phyloP scores from a whole-genome alignment of 2,329 filamentous ascomycete species.

The Aspergillus sp. region DNA sequence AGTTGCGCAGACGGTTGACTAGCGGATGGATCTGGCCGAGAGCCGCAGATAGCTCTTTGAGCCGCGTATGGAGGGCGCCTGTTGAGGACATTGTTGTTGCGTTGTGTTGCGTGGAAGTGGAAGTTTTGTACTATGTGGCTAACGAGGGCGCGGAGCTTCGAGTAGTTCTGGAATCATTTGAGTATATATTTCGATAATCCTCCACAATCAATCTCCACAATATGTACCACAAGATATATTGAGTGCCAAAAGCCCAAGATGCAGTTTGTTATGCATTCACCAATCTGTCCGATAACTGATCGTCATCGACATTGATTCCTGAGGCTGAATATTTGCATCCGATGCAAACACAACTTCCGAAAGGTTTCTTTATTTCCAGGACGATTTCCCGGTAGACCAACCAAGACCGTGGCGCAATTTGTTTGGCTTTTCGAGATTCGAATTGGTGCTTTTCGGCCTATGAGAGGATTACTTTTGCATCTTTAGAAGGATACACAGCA shows the following conservation, averaged over 20 bases:
- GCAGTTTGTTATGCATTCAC: neutral
- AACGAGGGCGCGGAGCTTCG: too few species aligned
- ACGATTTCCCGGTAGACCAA: neutral
- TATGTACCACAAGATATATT: too few species aligned
- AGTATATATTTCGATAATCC: too few species aligned
- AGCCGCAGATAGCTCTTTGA: constrained; percentile 46
- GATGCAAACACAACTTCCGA: constrained; percentile 17
- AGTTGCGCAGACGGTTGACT: constrained; percentile 49
- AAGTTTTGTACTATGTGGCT: too few species aligned
- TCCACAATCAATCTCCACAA: too few species aligned
- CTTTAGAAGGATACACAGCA: too few species aligned
- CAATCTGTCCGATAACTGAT: constrained; percentile 9
- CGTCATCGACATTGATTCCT: constrained; percentile 10
- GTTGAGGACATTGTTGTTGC: constrained; percentile 14
- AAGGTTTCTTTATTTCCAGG: neutral
- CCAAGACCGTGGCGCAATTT: neutral
- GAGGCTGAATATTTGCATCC: constrained; percentile 23
- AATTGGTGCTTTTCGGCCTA: neutral
- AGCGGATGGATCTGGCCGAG: constrained; percentile 48
- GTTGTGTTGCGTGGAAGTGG: neutral
- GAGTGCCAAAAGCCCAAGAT: too few species aligned
- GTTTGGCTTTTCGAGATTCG: neutral
- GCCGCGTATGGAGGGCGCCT: constrained; percentile 38
- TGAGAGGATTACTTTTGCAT: neutral
- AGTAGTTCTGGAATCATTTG: too few species aligned